These are phyloP conservation scores for Fusarium sp. DNA, from an alignment of 2,329 filamentous ascomycete species.

Conservation along the genomic window DNA sequence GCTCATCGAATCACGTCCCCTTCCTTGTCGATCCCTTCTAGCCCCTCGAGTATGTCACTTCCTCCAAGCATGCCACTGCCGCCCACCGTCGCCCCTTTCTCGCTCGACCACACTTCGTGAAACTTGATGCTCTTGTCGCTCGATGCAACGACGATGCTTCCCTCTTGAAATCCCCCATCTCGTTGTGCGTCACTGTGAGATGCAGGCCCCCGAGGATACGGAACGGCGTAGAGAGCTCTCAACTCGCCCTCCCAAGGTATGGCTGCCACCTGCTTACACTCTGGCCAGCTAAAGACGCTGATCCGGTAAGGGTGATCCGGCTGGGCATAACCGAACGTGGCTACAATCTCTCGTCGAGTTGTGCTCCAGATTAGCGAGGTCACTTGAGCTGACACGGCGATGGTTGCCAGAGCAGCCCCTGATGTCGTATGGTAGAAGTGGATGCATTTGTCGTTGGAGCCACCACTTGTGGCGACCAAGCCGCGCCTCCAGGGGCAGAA, in stretches of 20 bases:
- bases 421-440: conserved; percentile 92
- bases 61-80: conserved; percentile 73
- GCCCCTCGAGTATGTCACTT: conserved; percentile 82
- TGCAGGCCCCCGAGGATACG: conserved; percentile 69
- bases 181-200: conserved; percentile 37
- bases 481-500: conserved; percentile 95
- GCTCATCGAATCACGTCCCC: conserved; percentile 72
- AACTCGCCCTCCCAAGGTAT: conserved; percentile 84
- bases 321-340: conserved; percentile 92
- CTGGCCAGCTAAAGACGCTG: conserved; percentile 93
- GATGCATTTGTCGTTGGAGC: conserved; percentile 92
- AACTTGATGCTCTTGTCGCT: conserved; percentile 95
- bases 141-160: conserved; percentile 85
- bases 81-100: conserved; percentile 60
- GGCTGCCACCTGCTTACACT: conserved; percentile 82
- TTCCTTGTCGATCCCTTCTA: conserved; percentile 81
- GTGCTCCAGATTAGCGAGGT: conserved; percentile 91
- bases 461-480: conserved; percentile 88
- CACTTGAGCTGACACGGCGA: conserved; percentile 91
- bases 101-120: conserved; percentile 88
- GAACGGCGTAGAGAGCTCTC: conserved; percentile 84
- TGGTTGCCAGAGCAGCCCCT: conserved; percentile 84
- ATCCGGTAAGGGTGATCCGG: conserved; percentile 89
- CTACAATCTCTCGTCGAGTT: conserved; percentile 84
- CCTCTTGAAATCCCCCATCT: conserved; percentile 47